A percentile compares a stretch with the other conserved stretches of the same genome.
Evolutionary conservation across 805 yeast species (phyloP).

Genomic region (Candida fluviatilis): DNA sequence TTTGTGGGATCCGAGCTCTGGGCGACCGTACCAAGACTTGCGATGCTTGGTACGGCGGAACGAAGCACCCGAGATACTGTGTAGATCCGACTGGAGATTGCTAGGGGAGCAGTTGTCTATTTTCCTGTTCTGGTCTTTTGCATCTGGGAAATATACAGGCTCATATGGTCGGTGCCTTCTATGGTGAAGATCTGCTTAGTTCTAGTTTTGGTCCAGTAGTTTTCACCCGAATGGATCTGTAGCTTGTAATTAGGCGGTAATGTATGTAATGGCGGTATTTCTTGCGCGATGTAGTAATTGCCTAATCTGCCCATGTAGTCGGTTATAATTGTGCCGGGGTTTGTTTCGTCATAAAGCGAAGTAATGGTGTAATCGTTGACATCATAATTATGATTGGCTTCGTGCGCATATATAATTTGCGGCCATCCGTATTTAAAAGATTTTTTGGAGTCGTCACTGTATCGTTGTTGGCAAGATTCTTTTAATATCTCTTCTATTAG

Average conservation of each 20-base stretch:
- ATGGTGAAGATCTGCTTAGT: conserved; percentile 9
- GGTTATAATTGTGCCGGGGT: conserved; percentile 21
- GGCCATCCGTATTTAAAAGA: conserved; percentile 8
- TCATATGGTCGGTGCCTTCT: conserved; percentile 18
- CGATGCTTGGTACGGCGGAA: neutral
- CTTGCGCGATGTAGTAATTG: conserved; percentile 26
- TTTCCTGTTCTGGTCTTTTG: conserved; percentile 9
- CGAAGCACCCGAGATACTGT: too few relatives aligned
- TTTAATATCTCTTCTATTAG: conserved; percentile 39
- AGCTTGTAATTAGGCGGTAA: conserved; percentile 6
- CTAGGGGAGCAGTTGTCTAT: too few relatives aligned
- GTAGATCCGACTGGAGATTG: too few relatives aligned
- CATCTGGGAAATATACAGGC: conserved; percentile 18
- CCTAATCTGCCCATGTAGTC: conserved; percentile 19
- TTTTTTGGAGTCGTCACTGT: conserved; percentile 3
- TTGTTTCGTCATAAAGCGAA: conserved; percentile 13
- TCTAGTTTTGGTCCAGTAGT: conserved; percentile 7
- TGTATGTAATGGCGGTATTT: conserved; percentile 5
- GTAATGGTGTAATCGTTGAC: conserved; percentile 4
- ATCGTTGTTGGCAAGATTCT: conserved; percentile 4
- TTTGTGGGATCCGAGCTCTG: too few relatives aligned
- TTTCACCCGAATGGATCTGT: conserved; percentile 13
- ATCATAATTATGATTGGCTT: conserved; percentile 5
- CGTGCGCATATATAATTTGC: conserved; percentile 3
- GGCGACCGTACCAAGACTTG: neutral